phyloP scores from a whole-genome alignment of 345 rosid genomes.

The Syzygium jambos region DNA sequence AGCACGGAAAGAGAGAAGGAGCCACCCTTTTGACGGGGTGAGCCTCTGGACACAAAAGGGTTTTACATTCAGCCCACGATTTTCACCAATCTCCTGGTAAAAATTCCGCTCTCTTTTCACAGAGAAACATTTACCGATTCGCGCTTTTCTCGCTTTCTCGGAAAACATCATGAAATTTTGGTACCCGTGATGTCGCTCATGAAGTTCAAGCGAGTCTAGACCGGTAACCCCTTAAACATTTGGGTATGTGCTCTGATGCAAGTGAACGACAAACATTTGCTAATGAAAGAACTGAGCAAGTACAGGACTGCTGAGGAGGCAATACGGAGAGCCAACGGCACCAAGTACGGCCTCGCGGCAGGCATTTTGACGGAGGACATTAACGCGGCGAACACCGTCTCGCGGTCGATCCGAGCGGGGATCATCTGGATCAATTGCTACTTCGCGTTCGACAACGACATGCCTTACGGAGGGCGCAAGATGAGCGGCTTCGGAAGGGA shows the following conservation, averaged over 20 bases:
- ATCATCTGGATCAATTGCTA: conserved; percentile 66
- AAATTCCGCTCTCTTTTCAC: background rate
- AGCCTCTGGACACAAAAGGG: conserved; percentile 40
- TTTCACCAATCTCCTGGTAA: conserved; percentile 58
- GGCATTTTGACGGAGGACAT: conserved; percentile 62
- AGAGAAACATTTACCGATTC: background rate
- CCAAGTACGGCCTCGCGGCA: conserved; percentile 64
- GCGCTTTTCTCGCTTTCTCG: background rate
- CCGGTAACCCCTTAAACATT: background rate
- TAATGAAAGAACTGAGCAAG: background rate
- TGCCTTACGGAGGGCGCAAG: conserved; percentile 67
- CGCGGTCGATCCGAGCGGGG: conserved; percentile 64
- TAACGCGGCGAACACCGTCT: conserved; percentile 53
- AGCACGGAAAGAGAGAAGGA: conserved; percentile 65
- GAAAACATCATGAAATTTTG: conserved; percentile 38
- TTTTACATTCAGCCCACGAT: conserved; percentile 59
- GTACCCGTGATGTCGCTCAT: conserved; percentile 68
- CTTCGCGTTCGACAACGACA: conserved; percentile 40
- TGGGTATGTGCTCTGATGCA: background rate
- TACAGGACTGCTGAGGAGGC: conserved; percentile 68
- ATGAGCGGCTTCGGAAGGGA: conserved; percentile 70
- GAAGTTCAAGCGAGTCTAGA: conserved; percentile 49
- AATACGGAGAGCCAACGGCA: conserved; percentile 51
- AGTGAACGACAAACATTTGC: background rate
- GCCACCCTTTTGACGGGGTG: conserved; percentile 65